phyloP scores from a whole-genome alignment of 139 green algal genomes.

The Haematococcus sp. region DNA sequence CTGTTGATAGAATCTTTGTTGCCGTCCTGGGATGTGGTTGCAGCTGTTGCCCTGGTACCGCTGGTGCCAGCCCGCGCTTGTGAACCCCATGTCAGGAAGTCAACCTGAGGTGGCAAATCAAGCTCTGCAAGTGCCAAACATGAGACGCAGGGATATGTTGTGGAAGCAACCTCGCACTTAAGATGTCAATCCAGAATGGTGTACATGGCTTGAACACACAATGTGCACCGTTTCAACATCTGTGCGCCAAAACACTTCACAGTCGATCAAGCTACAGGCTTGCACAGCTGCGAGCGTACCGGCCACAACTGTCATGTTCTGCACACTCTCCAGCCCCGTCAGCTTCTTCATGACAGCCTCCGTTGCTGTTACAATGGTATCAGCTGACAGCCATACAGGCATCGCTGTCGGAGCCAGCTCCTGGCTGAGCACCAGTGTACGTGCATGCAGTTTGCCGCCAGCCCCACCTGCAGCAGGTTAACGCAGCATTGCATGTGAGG shows the following conservation, averaged over 20 bases:
- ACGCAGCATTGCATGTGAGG: not conserved
- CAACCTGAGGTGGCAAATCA: slow-evolving; percentile 22
- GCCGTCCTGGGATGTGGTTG: not conserved
- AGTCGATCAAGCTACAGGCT: too few relatives aligned
- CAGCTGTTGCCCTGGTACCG: slow-evolving; percentile 6
- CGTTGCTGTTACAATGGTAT: slow-evolving; percentile 29
- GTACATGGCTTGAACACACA: too few relatives aligned
- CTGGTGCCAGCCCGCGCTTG: slow-evolving; percentile 2
- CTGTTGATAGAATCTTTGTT: too few relatives aligned
- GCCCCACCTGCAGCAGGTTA: not conserved
- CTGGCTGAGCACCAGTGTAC: slow-evolving; percentile 1
- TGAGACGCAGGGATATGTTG: too few relatives aligned
- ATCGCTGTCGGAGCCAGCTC: not conserved
- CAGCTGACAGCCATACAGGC: not conserved
- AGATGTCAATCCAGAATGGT: too few relatives aligned
- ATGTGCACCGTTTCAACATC: too few relatives aligned
- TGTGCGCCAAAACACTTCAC: too few relatives aligned
- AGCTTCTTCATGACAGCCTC: slow-evolving; percentile 64
- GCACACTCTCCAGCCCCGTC: slow-evolving; percentile 50
- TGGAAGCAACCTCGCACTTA: too few relatives aligned
- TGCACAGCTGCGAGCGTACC: too few relatives aligned
- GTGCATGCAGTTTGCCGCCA: not conserved
- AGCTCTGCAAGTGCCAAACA: slow-evolving; percentile 31
- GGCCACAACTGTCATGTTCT: slow-evolving; percentile 22
- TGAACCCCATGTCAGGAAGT: not conserved